phyloP scores from a whole-genome alignment of 2,329 filamentous ascomycete genomes.

The Curvularia sp. region DNA sequence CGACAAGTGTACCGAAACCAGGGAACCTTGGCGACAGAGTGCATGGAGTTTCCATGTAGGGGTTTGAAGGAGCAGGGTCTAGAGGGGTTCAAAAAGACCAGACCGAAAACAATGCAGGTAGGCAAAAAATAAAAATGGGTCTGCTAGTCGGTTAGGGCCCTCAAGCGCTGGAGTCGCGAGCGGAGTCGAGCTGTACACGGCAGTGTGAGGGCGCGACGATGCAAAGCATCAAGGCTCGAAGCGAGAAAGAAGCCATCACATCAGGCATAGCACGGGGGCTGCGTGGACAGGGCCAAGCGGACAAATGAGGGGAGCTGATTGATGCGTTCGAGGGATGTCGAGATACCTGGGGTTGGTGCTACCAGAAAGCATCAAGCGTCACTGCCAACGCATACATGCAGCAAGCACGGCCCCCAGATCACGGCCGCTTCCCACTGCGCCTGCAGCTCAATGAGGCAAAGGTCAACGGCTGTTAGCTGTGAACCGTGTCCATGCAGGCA shows the following conservation, averaged over 20 bases:
- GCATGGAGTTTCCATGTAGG: conserved; percentile 28
- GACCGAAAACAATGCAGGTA: conserved; percentile 25
- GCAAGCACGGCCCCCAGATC: conserved; percentile 49
- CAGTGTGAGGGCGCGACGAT: conserved; percentile 42
- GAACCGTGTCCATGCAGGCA: conserved; percentile 40
- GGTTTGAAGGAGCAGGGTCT: conserved; percentile 14
- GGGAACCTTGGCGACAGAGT: conserved; percentile 39
- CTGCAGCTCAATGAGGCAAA: conserved; percentile 41
- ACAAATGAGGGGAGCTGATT: conserved; percentile 41
- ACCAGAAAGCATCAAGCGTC: conserved; percentile 37
- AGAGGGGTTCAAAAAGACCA: conserved; percentile 40
- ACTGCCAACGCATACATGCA: conserved; percentile 40
- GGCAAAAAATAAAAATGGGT: conserved; percentile 31
- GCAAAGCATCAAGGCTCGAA: conserved; percentile 46
- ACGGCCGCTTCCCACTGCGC: conserved; percentile 37
- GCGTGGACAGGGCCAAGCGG: conserved; percentile 32
- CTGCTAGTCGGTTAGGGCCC: conserved; percentile 34
- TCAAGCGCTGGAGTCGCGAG: conserved; percentile 47
- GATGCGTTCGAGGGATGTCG: conserved; percentile 45
- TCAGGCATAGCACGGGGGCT: conserved; percentile 44
- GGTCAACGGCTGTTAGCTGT: conserved; percentile 49
- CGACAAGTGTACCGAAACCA: conserved; percentile 38
- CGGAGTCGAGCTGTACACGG: conserved; percentile 47
- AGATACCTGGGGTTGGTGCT: conserved; percentile 48
- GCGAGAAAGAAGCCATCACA: conserved; percentile 40